These are phyloP conservation scores for Dactylellina sp. DNA, from an alignment of 2,329 filamentous ascomycete genomes.

Conservation along the genomic window DNA sequence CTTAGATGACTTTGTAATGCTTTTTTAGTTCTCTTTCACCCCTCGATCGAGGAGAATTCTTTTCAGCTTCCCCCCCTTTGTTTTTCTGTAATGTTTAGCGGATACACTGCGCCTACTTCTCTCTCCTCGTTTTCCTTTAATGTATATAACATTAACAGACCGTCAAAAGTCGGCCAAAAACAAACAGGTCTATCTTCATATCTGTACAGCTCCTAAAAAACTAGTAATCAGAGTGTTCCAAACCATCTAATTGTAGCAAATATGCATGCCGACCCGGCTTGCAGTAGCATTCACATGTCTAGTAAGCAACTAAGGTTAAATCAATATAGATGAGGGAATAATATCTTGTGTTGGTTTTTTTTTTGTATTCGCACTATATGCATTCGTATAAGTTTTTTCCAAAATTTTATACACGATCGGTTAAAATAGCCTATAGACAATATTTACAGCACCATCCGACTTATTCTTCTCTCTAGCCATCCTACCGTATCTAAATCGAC, in stretches of 20 bases:
- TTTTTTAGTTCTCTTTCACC: neutral
- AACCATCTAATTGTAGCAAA: too few relatives aligned
- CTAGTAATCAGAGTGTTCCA: too few relatives aligned
- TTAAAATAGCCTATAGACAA: constrained; percentile 18
- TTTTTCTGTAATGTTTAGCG: constrained; percentile 2
- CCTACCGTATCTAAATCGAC: neutral
- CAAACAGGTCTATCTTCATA: neutral
- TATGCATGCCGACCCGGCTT: too few relatives aligned
- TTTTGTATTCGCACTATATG: neutral
- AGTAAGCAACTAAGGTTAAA: too few relatives aligned
- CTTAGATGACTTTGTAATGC: constrained; percentile 10
- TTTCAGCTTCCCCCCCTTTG: neutral
- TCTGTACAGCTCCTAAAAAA: too few relatives aligned
- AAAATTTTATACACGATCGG: constrained; percentile 16
- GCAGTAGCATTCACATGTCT: too few relatives aligned
- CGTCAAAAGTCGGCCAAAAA: neutral
- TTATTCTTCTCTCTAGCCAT: too few relatives aligned
- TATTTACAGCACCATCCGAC: constrained; percentile 34
- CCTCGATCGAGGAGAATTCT: neutral
- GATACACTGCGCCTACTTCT: constrained; percentile 20
- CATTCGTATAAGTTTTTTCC: neutral
- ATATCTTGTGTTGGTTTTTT: neutral
- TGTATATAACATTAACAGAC: constrained; percentile 24
- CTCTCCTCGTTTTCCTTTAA: neutral
- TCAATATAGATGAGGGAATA: too few relatives aligned